Evolutionary conservation across 2,329 filamentous ascomycete species (phyloP).

Genomic region (Aschersonia sp.): DNA sequence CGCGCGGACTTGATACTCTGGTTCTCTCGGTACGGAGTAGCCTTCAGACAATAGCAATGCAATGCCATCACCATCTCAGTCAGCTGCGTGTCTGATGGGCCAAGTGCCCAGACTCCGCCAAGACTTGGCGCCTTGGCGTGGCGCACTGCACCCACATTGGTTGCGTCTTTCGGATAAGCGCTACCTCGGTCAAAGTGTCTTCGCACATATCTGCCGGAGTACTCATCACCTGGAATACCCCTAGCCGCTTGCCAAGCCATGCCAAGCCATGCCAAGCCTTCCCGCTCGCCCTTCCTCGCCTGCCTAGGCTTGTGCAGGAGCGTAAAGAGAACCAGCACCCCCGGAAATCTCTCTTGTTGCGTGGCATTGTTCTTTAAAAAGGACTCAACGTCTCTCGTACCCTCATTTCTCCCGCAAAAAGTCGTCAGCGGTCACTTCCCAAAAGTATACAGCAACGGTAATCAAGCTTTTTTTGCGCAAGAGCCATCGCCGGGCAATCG

Average conservation of each 20-base stretch:
- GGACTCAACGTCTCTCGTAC: not conserved
- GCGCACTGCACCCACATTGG: slow-evolving; percentile 12
- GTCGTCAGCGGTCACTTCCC: no score
- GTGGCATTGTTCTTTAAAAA: slow-evolving; percentile 5
- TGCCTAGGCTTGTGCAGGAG: slow-evolving; percentile 18
- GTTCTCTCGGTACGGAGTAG: not conserved
- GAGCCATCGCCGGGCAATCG: no score
- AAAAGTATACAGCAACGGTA: no score
- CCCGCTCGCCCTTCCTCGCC: slow-evolving; percentile 21
- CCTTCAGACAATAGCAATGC: not conserved
- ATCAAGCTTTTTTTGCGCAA: no score
- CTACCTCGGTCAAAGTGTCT: not conserved
- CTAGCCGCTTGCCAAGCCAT: slow-evolving; percentile 7
- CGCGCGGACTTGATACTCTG: not conserved
- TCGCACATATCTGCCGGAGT: not conserved
- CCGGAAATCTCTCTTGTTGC: slow-evolving; percentile 7
- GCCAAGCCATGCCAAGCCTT: slow-evolving; percentile 23
- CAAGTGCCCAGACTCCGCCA: slow-evolving; percentile 22
- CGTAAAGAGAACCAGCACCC: slow-evolving; percentile 22
- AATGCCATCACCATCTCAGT: slow-evolving; percentile 1
- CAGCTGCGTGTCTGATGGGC: slow-evolving; percentile 9
- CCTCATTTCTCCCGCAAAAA: not conserved
- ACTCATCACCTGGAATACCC: slow-evolving; percentile 8
- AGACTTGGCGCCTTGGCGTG: slow-evolving; percentile 22
- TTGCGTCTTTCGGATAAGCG: slow-evolving; percentile 5